Evolutionary conservation across 192 early-diverging fungal species (phyloP).

Genomic region (Chytriomyces confervae): DNA sequence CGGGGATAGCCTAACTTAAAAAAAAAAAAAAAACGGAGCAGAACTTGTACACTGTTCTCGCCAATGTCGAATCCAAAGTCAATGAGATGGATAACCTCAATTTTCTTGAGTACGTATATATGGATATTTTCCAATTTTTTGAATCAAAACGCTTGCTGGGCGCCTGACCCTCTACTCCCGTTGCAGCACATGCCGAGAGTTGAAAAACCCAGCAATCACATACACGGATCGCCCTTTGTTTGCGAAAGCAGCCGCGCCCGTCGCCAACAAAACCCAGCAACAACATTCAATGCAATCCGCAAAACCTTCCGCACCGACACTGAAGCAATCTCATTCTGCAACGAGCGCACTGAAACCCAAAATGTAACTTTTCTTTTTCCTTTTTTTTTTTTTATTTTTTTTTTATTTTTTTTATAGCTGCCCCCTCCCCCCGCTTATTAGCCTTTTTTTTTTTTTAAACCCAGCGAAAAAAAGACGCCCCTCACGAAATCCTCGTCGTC

Average conservation of each 20-base stretch:
- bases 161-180: neutral
- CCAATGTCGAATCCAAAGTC: conserved; percentile 18
- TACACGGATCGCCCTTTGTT: conserved; percentile 21
- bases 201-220: conserved; percentile 17
- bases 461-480: conserved; percentile 6
- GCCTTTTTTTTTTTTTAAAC: neutral
- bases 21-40: neutral
- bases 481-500: neutral
- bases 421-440: too few relatives aligned
- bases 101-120: neutral
- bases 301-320: neutral
- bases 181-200: neutral
- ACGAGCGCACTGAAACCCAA: too few relatives aligned
- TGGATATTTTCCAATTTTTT: neutral
- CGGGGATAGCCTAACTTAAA: neutral
- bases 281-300: neutral
- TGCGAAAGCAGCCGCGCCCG: neutral
- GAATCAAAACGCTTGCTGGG: neutral
- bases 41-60: conserved; percentile 8
- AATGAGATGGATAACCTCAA: neutral
- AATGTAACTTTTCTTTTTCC: too few relatives aligned
- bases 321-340: neutral
- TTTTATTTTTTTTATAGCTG: neutral
- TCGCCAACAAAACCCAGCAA: neutral
- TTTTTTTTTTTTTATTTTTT: too few relatives aligned